These are phyloP conservation scores for Zymoseptoria crescenta DNA, from an alignment of 2,329 filamentous ascomycete species.

Conservation along the genomic window DNA sequence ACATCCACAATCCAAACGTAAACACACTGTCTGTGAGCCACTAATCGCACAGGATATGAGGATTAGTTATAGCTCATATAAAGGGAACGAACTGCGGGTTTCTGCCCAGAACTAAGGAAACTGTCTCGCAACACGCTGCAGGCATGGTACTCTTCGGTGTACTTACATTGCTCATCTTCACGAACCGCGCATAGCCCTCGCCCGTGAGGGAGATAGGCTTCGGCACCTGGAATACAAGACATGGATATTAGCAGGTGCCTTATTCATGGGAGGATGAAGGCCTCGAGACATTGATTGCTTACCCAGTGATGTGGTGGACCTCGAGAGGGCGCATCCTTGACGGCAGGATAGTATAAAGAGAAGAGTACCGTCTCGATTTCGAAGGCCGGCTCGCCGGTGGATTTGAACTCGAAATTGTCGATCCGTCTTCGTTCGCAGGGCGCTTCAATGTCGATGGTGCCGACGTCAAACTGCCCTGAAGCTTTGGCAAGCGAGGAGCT, in stretches of 20 bases:
- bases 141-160: too few species aligned
- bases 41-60: too few species aligned
- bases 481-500: constrained; percentile 36
- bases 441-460: constrained; percentile 38
- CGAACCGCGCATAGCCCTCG: constrained; percentile 38
- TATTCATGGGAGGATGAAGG: too few species aligned
- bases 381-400: constrained; percentile 35
- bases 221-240: constrained; percentile 20
- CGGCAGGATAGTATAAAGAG: constrained; percentile 40
- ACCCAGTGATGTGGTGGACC: constrained; percentile 34
- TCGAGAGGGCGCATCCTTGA: constrained; percentile 18
- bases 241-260: too few species aligned
- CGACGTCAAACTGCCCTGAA: constrained; percentile 37
- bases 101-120: too few species aligned
- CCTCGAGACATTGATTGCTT: too few species aligned
- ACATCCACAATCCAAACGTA: constrained; percentile 34
- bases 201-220: constrained; percentile 37
- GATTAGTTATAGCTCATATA: too few species aligned
- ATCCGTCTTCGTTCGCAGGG: constrained; percentile 31
- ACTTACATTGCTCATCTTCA: constrained; percentile 28
- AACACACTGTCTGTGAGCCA: constrained; percentile 32
- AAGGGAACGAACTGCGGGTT: too few species aligned
- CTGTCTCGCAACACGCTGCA: too few species aligned
- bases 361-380: constrained; percentile 39
- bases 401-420: constrained; percentile 32